Conservation (phyloP, 2,329 filamentous ascomycete species). For the Alternaria arbusti region DNA sequence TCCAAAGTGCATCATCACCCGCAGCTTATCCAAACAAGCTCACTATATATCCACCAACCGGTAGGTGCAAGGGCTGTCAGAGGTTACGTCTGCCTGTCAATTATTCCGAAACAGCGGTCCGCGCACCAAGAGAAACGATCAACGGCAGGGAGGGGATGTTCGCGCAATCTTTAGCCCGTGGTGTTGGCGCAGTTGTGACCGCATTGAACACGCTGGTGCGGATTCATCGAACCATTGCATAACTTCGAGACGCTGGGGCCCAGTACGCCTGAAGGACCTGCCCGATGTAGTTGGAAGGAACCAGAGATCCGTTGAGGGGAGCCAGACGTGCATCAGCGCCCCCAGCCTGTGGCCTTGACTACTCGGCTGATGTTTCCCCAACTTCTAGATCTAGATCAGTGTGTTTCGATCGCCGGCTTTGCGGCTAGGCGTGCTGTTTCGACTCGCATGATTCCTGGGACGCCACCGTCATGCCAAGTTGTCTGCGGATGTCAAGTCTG, state of each 20-base stretch:
- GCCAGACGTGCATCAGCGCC: not conserved
- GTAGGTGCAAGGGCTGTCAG: constrained; percentile 2
- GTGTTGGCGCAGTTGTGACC: constrained; percentile 5
- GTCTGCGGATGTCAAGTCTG: not conserved
- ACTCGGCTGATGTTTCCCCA: constrained; percentile 7
- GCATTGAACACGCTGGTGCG: constrained; percentile 13
- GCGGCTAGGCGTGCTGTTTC: constrained; percentile 7
- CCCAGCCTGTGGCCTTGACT: not conserved
- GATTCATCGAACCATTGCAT: constrained; percentile 27
- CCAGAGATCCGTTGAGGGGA: constrained; percentile 20
- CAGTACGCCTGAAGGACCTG: constrained; percentile 1
- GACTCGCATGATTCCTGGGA: not conserved
- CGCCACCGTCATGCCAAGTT: not conserved
- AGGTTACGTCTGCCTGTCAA: constrained; percentile 13
- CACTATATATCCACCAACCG: constrained; percentile 27
- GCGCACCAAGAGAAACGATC: constrained; percentile 34
- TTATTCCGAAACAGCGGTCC: constrained; percentile 34
- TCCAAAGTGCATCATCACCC: constrained; percentile 5
- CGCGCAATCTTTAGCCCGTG: constrained; percentile 23
- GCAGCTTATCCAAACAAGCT: constrained; percentile 16
- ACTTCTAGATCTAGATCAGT: not conserved
- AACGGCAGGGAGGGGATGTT: constrained; percentile 39
- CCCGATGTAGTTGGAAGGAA: constrained; percentile 23
- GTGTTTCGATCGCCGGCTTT: not conserved
- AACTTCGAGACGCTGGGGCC: constrained; percentile 25